Base-by-base conservation (phyloP, 495 filamentous ascomycete genomes). In the Massariosphaeria phaeospora region DNA sequence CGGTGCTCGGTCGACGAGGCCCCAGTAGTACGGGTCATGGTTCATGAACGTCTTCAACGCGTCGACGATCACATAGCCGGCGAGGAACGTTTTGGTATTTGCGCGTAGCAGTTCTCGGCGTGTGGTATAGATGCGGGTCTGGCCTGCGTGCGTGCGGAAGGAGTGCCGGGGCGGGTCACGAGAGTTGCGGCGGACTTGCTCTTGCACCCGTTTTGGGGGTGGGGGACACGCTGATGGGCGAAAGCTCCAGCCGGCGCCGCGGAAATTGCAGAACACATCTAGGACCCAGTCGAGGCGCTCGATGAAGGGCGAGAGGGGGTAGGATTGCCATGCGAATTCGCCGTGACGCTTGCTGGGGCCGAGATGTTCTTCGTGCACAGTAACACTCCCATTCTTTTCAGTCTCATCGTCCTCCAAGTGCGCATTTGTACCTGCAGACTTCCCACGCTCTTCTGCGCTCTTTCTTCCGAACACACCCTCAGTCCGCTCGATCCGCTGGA, bases 201-300 rank as follows among this genome's bases (percentile, higher is more conserved):
- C 41, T 55, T 73, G 65, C 29, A 84, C 70, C 33, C 66, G 62
- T 46, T 62, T 60, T 39, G 85, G 84, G 24, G 84, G 73, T 9
- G 79, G 75, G 7, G 81, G 81, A 2, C 87, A 65, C 20, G 73
- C 74, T 9, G 79, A 67, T 43, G 80, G 77, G 13, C 82, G 76
- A 76, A 81, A 87, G 62, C 84, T 88, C 88, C 88, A 96, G 59
- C 87, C 86, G 8, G 82, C 77, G 0, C 86, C 84, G 24, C 87
- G 75, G 62, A 89, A 82, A 55, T 84, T 85, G 54, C 76, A 75
- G 34, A 84, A 69, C 15, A 93, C 67, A 44, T 88, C 86, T 11
- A 79, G 66, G 10, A 77, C 76, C 88, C 89, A 96, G 49, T 80
- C 77, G 13, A 94, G 61, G 1, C 89, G 82, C 53, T 82, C 76